These are phyloP conservation scores for Diaporthe citri DNA, from an alignment of 2,329 filamentous ascomycete species.

Conservation along the genomic window DNA sequence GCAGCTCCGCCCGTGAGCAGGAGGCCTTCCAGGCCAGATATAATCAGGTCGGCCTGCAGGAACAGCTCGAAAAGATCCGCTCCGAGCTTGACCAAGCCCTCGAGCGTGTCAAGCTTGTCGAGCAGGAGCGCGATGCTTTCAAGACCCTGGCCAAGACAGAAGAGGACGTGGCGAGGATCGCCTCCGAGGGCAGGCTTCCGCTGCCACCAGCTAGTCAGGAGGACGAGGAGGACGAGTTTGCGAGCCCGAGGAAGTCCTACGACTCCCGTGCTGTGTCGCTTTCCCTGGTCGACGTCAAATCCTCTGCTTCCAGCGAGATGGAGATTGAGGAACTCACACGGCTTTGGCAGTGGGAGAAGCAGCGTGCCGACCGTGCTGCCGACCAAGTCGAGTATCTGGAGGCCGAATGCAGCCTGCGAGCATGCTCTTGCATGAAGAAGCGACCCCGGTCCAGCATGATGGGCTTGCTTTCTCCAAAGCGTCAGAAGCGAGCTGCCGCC, in stretches of 20 bases:
- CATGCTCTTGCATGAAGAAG: conserved; percentile 70
- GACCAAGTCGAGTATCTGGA: conserved; percentile 83
- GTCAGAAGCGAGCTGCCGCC: conserved; percentile 50
- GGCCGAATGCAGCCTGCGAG: conserved; percentile 78
- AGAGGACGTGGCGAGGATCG: conserved; percentile 76
- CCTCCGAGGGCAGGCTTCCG: conserved; percentile 77
- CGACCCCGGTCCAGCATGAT: conserved; percentile 49
- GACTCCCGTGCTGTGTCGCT: conserved; percentile 57
- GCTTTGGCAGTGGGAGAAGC: conserved; percentile 68
- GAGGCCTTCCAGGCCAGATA: conserved; percentile 78
- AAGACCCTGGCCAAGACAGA: conserved; percentile 80
- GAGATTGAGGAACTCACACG: conserved; percentile 69
- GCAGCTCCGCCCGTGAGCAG: conserved; percentile 72
- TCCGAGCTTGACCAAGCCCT: conserved; percentile 67
- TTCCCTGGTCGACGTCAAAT: conserved; percentile 63
- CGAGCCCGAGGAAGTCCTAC: conserved; percentile 68
- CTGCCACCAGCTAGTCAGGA: conserved; percentile 63
- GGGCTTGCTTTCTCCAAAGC: conserved; percentile 46
- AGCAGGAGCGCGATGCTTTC: conserved; percentile 81
- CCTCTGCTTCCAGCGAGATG: conserved; percentile 67
- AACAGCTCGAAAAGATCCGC: conserved; percentile 58
- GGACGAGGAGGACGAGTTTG: conserved; percentile 67
- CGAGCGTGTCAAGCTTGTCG: conserved; percentile 73
- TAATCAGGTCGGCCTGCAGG: conserved; percentile 72
- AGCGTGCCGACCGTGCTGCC: conserved; percentile 75